These are phyloP conservation scores for Podospora anserina DNA, from an alignment of 495 filamentous ascomycete genomes.

Conservation along the genomic window DNA sequence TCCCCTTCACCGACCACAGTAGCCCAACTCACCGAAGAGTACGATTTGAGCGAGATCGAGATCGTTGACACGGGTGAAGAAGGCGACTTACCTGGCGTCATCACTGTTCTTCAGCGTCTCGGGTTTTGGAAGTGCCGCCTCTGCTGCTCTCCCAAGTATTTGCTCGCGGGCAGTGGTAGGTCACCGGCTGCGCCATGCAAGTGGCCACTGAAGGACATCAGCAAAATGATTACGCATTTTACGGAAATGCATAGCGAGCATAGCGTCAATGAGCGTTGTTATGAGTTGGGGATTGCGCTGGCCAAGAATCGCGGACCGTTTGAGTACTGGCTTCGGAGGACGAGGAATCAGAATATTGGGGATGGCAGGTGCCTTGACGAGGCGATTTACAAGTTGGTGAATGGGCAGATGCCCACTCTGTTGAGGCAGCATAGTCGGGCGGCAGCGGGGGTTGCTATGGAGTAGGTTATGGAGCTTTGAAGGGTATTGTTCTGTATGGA, in stretches of 20 bases:
- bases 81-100: slow-evolving; percentile 3
- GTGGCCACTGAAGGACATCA: slow-evolving; percentile 46
- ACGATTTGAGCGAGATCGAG: slow-evolving; percentile 1
- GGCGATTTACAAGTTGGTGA: slow-evolving; percentile 29
- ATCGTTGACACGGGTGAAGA: slow-evolving; percentile 6
- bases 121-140: slow-evolving; percentile 48
- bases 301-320: slow-evolving; percentile 43
- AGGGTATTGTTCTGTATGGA: background rate
- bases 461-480: background rate
- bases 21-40: background rate
- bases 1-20: background rate
- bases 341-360: slow-evolving; percentile 35
- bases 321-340: slow-evolving; percentile 45
- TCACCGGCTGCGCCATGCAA: slow-evolving; percentile 46
- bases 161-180: slow-evolving; percentile 36
- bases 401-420: slow-evolving; percentile 34
- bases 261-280: slow-evolving; percentile 33
- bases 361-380: slow-evolving; percentile 34
- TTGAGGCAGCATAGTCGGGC: slow-evolving; percentile 38
- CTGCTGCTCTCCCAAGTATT: slow-evolving; percentile 40
- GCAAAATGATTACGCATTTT: slow-evolving; percentile 47
- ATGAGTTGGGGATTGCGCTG: slow-evolving; percentile 41
- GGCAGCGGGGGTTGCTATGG: slow-evolving; percentile 28
- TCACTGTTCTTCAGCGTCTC: slow-evolving; percentile 36
- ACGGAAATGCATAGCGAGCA: slow-evolving; percentile 46